A percentile compares a stretch with the other conserved stretches of the same genome.
Conservation (phyloP, 306 rosid genomes). For the Oemleria cerasiformis region DNA sequence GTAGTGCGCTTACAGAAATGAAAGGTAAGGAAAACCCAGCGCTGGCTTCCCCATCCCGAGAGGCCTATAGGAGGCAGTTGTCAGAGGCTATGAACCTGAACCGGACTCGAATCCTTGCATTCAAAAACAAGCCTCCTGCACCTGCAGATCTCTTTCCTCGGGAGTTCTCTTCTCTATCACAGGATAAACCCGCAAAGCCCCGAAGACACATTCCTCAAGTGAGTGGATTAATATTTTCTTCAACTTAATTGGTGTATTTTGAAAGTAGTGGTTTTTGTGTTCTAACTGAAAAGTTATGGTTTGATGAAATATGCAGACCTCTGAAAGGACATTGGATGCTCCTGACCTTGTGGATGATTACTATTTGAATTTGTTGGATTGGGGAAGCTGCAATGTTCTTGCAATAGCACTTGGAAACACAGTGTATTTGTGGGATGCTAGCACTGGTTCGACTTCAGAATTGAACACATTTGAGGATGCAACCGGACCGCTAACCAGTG, state of each 20-base stretch:
- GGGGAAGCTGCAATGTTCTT: no score
- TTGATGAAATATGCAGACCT: no score
- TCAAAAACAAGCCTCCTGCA: slow-evolving; percentile 76
- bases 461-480: no score
- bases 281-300: neutral
- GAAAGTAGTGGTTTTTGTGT: neutral
- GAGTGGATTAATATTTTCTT: neutral
- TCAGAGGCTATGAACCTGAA: slow-evolving; percentile 68
- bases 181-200: slow-evolving; percentile 38
- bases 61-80: slow-evolving; percentile 54
- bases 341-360: no score
- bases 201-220: slow-evolving; percentile 73
- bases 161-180: slow-evolving; percentile 33
- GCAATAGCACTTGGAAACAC: no score
- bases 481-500: no score
- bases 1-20: slow-evolving; percentile 33
- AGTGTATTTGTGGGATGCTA: no score
- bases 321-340: no score
- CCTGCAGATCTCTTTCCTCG: slow-evolving; percentile 48
- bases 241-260: neutral
- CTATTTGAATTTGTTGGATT: no score
- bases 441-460: no score
- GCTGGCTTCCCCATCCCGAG: slow-evolving; percentile 47
- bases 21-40: slow-evolving; percentile 54
- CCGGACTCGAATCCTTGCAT: slow-evolving; percentile 64